phyloP scores from a whole-genome alignment of 345 rosid genomes.

The Garcia nutans region DNA sequence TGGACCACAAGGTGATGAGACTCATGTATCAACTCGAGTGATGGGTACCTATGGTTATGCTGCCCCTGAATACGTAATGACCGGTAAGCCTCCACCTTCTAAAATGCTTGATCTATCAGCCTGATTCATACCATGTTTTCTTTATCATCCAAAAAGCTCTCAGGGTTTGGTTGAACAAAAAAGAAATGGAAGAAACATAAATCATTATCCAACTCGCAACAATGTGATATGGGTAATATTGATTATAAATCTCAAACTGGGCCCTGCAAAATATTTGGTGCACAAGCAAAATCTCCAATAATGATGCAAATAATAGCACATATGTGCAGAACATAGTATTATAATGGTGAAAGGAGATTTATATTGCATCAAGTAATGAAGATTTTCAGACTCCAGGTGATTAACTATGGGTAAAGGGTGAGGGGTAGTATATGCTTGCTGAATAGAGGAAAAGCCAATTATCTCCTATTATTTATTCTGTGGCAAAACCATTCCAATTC shows the following conservation, averaged over 20 bases:
- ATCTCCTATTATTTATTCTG: not conserved
- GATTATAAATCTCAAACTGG: too few species aligned
- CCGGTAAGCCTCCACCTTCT: constrained; percentile 52
- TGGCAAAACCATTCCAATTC: not conserved
- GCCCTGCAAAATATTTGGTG: not conserved
- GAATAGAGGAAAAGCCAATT: not conserved
- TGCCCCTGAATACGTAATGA: constrained; percentile 96
- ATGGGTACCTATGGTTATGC: constrained; percentile 99
- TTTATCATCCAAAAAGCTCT: not conserved
- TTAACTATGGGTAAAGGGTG: not conserved
- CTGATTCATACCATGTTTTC: not conserved
- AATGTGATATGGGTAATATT: not conserved
- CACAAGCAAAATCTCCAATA: not conserved
- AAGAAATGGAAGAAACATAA: not conserved
- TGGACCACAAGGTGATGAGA: constrained; percentile 97
- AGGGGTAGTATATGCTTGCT: not conserved
- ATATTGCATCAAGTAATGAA: too few species aligned
- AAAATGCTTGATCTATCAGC: not conserved
- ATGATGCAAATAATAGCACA: not conserved
- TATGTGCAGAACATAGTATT: too few species aligned
- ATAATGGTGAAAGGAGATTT: too few species aligned
- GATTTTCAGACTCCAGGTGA: not conserved
- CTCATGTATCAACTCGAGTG: constrained; percentile 92
- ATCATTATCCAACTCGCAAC: not conserved
- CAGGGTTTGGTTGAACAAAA: not conserved